These are phyloP conservation scores for Anisodus acutangulus DNA, from an alignment of 257 asterid species.

Conservation along the genomic window DNA sequence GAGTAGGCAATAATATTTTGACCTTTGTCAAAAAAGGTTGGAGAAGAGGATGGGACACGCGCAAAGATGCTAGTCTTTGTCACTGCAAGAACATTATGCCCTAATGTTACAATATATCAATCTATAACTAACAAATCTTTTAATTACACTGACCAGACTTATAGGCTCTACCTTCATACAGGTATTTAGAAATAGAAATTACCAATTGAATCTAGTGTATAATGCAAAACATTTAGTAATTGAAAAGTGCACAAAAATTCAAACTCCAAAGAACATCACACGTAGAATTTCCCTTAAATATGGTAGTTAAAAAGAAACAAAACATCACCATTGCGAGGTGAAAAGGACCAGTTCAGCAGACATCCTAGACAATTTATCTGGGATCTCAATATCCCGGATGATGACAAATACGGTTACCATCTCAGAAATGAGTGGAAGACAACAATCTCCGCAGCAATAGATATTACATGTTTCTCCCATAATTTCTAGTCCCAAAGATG, in stretches of 20 bases:
- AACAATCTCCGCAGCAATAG: constrained; percentile 14
- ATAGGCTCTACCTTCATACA: constrained; percentile 6
- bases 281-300: background rate
- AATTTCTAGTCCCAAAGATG: background rate
- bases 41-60: constrained; percentile 99
- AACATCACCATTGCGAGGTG: background rate
- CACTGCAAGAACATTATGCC: constrained; percentile 45
- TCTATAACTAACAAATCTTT: constrained; percentile 20
- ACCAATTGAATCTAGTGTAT: background rate
- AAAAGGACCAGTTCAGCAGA: background rate
- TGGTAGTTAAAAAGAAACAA: background rate
- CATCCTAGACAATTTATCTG: constrained; percentile 14
- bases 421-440: constrained; percentile 3
- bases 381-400: background rate
- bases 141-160: background rate
- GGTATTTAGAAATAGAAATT: background rate
- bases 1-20: background rate
- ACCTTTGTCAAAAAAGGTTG: constrained; percentile 41
- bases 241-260: constrained; percentile 17
- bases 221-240: background rate
- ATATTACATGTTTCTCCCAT: background rate
- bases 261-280: background rate
- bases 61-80: constrained; percentile 56
- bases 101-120: constrained; percentile 30
- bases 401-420: background rate